phyloP scores from a whole-genome alignment of 208 protist species.

The Wallacemonas collosoma region DNA sequence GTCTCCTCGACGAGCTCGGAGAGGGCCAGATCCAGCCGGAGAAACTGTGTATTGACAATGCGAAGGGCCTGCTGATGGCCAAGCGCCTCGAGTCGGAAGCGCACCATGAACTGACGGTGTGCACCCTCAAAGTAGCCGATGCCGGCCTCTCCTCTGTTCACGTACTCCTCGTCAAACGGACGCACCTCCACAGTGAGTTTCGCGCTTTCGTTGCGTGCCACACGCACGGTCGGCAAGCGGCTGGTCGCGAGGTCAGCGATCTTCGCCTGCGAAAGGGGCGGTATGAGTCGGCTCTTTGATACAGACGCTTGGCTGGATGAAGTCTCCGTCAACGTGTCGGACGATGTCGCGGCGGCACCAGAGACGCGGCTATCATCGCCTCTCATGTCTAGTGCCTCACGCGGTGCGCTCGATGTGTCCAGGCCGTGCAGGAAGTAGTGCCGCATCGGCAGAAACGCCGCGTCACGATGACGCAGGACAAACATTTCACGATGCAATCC shows the following conservation, averaged over 20 bases:
- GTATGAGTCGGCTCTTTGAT: not conserved
- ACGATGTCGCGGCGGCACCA: no score
- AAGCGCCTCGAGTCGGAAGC: slow-evolving; percentile 40
- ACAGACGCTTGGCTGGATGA: not conserved
- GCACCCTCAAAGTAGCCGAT: slow-evolving; percentile 53
- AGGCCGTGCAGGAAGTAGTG: slow-evolving; percentile 47
- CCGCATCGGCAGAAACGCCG: slow-evolving; percentile 35
- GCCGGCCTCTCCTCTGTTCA: slow-evolving; percentile 28
- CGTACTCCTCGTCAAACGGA: slow-evolving; percentile 56
- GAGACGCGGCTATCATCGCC: no score
- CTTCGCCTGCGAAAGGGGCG: slow-evolving; percentile 18
- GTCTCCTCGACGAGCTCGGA: slow-evolving; percentile 67
- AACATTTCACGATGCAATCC: slow-evolving; percentile 63
- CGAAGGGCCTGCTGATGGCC: slow-evolving; percentile 25
- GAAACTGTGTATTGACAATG: slow-evolving; percentile 78
- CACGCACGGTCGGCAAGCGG: not conserved
- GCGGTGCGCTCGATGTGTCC: not conserved
- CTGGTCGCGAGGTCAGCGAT: slow-evolving; percentile 16
- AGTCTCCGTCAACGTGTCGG: not conserved
- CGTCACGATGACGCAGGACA: slow-evolving; percentile 40
- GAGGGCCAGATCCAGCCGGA: slow-evolving; percentile 48
- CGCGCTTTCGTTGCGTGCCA: slow-evolving; percentile 44
- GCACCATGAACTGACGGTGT: slow-evolving; percentile 59
- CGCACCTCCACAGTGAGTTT: slow-evolving; percentile 45
- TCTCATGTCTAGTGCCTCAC: no score